Evolutionary conservation across 164 flowering plant species (phyloP), one percentile per base, ranked within the genome.

Genomic region (Vitis riparia): DNA sequence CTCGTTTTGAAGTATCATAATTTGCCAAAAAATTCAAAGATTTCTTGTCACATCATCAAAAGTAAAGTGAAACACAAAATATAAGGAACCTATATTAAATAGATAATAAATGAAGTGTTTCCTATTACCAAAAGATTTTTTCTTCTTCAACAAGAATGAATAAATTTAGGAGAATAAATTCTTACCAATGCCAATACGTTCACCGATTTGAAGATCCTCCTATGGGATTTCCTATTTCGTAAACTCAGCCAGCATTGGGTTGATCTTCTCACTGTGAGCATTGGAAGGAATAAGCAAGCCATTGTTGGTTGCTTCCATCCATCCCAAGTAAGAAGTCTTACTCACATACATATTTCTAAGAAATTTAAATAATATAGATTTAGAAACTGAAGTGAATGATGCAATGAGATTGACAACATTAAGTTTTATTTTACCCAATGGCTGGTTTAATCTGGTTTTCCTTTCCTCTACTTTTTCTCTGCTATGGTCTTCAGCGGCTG

Each of bases 181-280:
- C 88, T 87, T 83, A 95, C 99, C 99, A 75, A 95, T 92, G 29
- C 99, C 99, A 79, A 95, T 93, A 10, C 99, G 88, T 75, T 93
- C 98, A 77, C 93, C 98, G 74, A 91, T 83, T 55, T 86, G 94
- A 72, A 95, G 94, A 90, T 90, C 91, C 67, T 93, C 97, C 99
- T 98, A 95, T 29, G 73, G 88, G 70, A 95, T 91, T 82, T 95
- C 98, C 88, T 88, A 93, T 68, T 90, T 94, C 47, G 92, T 87
- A 80, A 79, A 89, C 68, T 84, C 93, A 71, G 84, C 82, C 71
- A 90, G 78, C 70, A 84, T 52, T 62, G 83, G 80, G 71, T 79
- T 79, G 59, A 80, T 75, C 60, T 69, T 80, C 70, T 85, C 84
- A 73, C 68, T 68, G 8, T 69, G 79, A 66, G 63, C 66, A 77